phyloP scores from a whole-genome alignment of 2,329 filamentous ascomycete species.

The Magnaporthiopsis rhizophila region DNA sequence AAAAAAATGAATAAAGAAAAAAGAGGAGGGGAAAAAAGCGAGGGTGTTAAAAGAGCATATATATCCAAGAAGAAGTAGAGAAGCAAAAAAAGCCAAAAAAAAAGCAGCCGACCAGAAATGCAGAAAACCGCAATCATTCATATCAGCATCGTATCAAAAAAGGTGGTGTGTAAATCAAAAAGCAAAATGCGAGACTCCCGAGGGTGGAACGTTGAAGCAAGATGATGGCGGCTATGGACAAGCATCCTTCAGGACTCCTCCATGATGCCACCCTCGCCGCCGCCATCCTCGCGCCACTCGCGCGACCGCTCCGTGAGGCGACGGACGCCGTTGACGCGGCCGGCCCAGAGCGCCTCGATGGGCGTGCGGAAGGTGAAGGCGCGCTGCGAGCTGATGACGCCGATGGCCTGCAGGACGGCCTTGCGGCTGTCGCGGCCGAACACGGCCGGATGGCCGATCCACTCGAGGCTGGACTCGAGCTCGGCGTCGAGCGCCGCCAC shows the following conservation, averaged over 20 bases:
- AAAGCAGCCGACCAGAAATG: neutral
- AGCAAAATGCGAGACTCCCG: too few species aligned
- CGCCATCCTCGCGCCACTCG: slow-evolving; percentile 84
- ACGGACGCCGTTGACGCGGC: slow-evolving; percentile 72
- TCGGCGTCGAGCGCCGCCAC: slow-evolving; percentile 86
- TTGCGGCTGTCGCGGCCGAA: slow-evolving; percentile 93
- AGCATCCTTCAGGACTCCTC: slow-evolving; percentile 41
- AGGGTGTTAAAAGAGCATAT: neutral
- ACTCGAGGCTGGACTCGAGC: slow-evolving; percentile 83
- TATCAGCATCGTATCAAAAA: neutral
- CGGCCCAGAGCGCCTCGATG: slow-evolving; percentile 83
- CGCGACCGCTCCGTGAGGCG: slow-evolving; percentile 73
- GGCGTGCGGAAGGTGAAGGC: slow-evolving; percentile 89
- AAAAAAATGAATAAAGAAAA: slow-evolving; percentile 7
- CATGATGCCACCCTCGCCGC: slow-evolving; percentile 60
- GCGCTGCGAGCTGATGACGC: slow-evolving; percentile 89
- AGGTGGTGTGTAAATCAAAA: neutral
- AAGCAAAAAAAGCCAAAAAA: neutral
- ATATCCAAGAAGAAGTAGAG: neutral
- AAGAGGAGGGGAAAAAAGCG: too few species aligned
- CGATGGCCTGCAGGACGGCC: slow-evolving; percentile 90
- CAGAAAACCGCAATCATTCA: neutral
- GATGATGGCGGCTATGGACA: neutral
- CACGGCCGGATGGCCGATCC: slow-evolving; percentile 94
- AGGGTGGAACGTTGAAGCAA: too few species aligned